Conservation (phyloP, 805 yeast genomes). For the Debaryomyces tyrocola region DNA sequence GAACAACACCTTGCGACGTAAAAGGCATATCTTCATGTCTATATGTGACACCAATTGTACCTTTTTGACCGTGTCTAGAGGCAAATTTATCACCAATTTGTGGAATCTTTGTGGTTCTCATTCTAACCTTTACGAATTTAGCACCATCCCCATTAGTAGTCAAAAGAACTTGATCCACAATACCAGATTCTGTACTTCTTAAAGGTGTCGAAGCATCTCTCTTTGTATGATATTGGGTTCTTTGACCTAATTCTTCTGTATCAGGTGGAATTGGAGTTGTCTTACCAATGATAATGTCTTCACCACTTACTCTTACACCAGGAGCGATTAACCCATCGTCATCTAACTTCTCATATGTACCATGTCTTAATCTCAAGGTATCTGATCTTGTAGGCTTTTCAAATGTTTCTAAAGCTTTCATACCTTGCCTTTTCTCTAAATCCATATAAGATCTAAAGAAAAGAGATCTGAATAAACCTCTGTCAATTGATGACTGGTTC, state of each 20-base stretch:
- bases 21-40: slow-evolving; percentile 99
- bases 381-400: slow-evolving; percentile 96
- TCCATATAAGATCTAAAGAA: slow-evolving; percentile 98
- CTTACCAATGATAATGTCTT: slow-evolving; percentile 97
- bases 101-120: slow-evolving; percentile 98
- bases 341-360: slow-evolving; percentile 96
- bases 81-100: slow-evolving; percentile 99
- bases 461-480: slow-evolving; percentile 93
- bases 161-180: slow-evolving; percentile 94
- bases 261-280: slow-evolving; percentile 99
- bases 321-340: slow-evolving; percentile 98
- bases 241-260: slow-evolving; percentile 96
- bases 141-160: slow-evolving; percentile 98
- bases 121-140: slow-evolving; percentile 95
- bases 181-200: slow-evolving; percentile 96
- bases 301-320: slow-evolving; percentile 98
- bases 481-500: slow-evolving; percentile 97
- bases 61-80: slow-evolving; percentile 99
- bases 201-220: slow-evolving; percentile 98
- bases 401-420: slow-evolving; percentile 96
- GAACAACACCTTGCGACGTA: slow-evolving; percentile 92
- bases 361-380: slow-evolving; percentile 93
- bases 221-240: slow-evolving; percentile 97
- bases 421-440: slow-evolving; percentile 97
- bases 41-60: slow-evolving; percentile 98